phyloP scores from a whole-genome alignment of 2,329 filamentous ascomycete species.

The Fragosphaeria purpurea region DNA sequence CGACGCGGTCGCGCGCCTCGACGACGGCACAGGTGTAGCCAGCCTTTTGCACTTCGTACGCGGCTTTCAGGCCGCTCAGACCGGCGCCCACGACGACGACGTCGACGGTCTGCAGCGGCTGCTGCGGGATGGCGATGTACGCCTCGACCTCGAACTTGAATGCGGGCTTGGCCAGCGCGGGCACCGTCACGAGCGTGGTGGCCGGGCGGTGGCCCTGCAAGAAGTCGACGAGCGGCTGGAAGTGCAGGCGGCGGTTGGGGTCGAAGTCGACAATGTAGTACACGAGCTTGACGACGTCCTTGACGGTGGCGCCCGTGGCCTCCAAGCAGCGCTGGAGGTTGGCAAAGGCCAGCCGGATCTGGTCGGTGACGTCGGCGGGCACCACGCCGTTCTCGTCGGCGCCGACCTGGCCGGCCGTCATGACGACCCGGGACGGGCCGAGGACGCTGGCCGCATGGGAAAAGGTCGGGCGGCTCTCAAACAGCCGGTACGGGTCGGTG shows the following conservation, averaged over 20 bases:
- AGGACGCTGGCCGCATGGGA: conserved; percentile 5
- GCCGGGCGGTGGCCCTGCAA: conserved; percentile 7
- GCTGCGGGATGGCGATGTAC: conserved; percentile 5
- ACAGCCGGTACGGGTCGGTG: conserved; percentile 5
- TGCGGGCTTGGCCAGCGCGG: conserved; percentile 4
- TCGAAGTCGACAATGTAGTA: conserved; percentile 13
- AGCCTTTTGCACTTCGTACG: conserved; percentile 2
- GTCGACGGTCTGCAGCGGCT: conserved; percentile 2
- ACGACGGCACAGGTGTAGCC: conserved; percentile 28
- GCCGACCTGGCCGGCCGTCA: conserved; percentile 10
- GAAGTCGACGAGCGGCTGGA: conserved; percentile 3
- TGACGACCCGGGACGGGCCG: conserved; percentile 1
- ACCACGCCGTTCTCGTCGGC: conserved; percentile 1
- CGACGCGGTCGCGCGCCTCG: conserved; percentile 39
- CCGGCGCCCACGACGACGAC: conserved; percentile 11
- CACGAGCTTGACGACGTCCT: conserved; percentile 9
- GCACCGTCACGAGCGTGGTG: conserved; percentile 7
- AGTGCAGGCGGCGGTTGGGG: conserved; percentile 5
- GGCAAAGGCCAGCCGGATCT: conserved; percentile 2
- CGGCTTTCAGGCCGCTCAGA: conserved; percentile 7
- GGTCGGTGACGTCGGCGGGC: background rate
- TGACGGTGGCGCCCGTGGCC: conserved; percentile 3
- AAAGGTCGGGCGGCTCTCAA: conserved; percentile 6
- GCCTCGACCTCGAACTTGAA: conserved; percentile 11
- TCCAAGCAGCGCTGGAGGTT: conserved; percentile 3